These are phyloP conservation scores for Lactarius hatsudake DNA, from an alignment of 768 basidiomycete genomes.

Conservation along the genomic window DNA sequence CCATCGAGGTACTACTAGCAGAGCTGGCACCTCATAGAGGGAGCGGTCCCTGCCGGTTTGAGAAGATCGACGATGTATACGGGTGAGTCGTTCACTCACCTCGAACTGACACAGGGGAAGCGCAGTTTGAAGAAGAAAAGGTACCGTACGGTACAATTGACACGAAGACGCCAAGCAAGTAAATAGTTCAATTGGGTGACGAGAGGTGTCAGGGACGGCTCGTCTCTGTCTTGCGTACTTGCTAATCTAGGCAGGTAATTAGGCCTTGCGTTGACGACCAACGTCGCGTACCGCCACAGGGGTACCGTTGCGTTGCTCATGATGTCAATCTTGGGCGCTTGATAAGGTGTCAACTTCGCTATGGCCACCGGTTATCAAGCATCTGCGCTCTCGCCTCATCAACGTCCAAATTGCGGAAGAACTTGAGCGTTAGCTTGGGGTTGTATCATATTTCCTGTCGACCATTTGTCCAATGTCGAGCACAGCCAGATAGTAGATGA, in stretches of 20 bases:
- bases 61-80: neutral
- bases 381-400: constrained; percentile 57
- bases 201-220: neutral
- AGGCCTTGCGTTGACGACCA: neutral
- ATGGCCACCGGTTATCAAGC: constrained; percentile 41
- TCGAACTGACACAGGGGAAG: neutral
- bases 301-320: neutral
- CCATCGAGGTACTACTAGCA: neutral
- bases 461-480: constrained; percentile 47
- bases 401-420: constrained; percentile 56
- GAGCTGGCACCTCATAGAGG: neutral
- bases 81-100: no score
- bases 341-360: constrained; percentile 2
- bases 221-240: neutral
- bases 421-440: constrained; percentile 47
- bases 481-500: constrained; percentile 44
- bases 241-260: neutral
- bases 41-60: neutral
- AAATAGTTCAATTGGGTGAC: neutral
- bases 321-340: neutral
- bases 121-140: neutral
- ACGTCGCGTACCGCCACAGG: neutral
- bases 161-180: neutral
- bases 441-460: constrained; percentile 33
- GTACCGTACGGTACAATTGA: neutral